Base-by-base conservation (phyloP, 768 basidiomycete species). In the Amanita pseudoporphyria region DNA sequence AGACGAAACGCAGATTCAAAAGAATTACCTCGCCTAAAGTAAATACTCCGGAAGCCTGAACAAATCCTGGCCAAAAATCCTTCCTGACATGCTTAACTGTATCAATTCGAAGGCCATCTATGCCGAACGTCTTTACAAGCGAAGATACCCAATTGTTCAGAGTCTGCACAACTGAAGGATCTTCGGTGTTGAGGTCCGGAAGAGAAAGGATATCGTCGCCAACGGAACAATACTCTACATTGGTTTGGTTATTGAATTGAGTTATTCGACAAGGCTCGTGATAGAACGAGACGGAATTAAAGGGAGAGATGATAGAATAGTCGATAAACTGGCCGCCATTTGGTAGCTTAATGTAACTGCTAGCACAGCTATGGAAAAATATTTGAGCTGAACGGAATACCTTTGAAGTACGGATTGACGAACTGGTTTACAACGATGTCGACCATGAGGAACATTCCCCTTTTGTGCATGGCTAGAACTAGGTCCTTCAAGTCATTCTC, bases 341-440 rank as follows among this genome's bases (percentile, higher is more conserved):
- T 44, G 50, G 33, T 51, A 47, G 35, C 54, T 53, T 47, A 12
- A 52, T 46, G 28, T 54, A 55, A 16, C 52, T 47, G 30, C 43
- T 54, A 39, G 55, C 60, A 33, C 62, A 52, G 44, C 60, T 62
- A 32, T 7, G 22, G 32, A 40, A 9, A 18, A 32, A 32, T 4
- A 28, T 4, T 28, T 21, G 33, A 22, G 18, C 38, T 9, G 9
- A 22, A 26, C n/a, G n/a, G 28, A 4, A 21, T 38, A 42, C 28
- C n/a, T 30, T 9, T 14, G 12, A 21, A 9, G 32, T 42, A 40
- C 12, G 26, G 26, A 38, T 6, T 31, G 31, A 53, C 82, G 46
- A 79, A 83, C 65, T 88, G 83, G 64, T 89, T 89, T 41, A 82
- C 76, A 51, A 89, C 82, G 16, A 82, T 66, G 57, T 87, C 85